Conservation (phyloP, 2,329 filamentous ascomycete genomes). For the Botrytis medusae region DNA sequence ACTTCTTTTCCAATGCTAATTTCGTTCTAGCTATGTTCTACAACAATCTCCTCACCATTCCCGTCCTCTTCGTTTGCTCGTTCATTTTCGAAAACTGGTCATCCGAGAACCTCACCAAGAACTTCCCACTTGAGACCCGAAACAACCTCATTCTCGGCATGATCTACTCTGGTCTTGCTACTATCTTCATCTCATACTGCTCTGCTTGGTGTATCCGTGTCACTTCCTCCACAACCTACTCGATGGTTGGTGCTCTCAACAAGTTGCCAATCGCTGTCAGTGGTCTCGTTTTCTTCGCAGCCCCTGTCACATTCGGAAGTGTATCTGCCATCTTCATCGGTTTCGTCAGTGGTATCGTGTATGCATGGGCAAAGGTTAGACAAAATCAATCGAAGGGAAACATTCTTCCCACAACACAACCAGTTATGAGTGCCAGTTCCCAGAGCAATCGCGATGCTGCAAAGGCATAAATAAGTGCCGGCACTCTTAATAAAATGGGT, state of each 20-base stretch:
- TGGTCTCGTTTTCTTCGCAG: constrained; percentile 92
- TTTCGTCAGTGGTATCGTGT: constrained; percentile 90
- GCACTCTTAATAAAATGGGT: background rate
- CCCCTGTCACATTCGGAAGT: constrained; percentile 87
- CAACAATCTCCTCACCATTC: constrained; percentile 97
- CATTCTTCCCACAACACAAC: constrained; percentile 64
- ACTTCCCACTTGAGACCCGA: constrained; percentile 82
- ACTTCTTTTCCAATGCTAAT: constrained; percentile 38
- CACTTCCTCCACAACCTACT: constrained; percentile 96
- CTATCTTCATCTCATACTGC: constrained; percentile 99
- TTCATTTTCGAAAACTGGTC: constrained; percentile 92
- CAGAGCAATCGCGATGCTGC: constrained; percentile 89
- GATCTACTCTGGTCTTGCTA: constrained; percentile 88
- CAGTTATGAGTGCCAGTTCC: constrained; percentile 82
- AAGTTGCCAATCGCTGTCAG: constrained; percentile 94
- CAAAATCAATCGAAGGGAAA: constrained; percentile 68
- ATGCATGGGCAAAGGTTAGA: constrained; percentile 81
- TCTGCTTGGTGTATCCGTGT: constrained; percentile 98
- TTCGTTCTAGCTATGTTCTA: constrained; percentile 86
- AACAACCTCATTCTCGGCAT: constrained; percentile 82
- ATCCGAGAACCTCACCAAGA: constrained; percentile 72
- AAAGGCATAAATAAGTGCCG: constrained; percentile 33
- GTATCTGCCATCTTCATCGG: constrained; percentile 89
- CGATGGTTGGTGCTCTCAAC: constrained; percentile 97
- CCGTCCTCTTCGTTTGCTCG: constrained; percentile 80